A percentile compares a stretch with the other conserved stretches of the same genome.
Conservation (phyloP, 1,139 yeast genomes). For the Diutina catenulata region DNA sequence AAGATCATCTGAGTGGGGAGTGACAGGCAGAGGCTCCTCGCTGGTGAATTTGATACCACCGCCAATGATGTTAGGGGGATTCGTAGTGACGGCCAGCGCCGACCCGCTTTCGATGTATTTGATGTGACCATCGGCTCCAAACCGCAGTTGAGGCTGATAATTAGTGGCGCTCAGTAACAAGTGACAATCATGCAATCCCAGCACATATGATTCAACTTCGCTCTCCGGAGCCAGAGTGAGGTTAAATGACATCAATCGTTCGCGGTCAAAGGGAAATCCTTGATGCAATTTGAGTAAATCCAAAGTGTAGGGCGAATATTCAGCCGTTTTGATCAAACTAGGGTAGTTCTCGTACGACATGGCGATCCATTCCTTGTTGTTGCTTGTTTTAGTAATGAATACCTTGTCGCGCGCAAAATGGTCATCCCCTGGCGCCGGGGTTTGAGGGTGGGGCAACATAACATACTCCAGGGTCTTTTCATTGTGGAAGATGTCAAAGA, state of each 20-base stretch:
- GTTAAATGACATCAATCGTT: neutral
- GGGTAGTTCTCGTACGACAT: conserved; percentile 72
- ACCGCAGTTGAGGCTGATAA: conserved; percentile 1
- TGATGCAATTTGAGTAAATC: conserved; percentile 2
- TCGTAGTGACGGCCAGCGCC: neutral
- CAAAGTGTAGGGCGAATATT: conserved; percentile 39
- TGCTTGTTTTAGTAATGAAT: conserved; percentile 53
- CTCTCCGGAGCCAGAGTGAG: neutral
- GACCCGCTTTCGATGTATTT: no score
- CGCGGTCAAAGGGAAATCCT: neutral
- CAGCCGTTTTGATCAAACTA: conserved; percentile 70
- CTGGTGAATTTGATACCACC: conserved; percentile 1
- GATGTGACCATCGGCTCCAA: neutral
- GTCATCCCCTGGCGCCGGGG: conserved; percentile 28
- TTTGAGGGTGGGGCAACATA: conserved; percentile 59
- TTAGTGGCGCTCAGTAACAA: neutral
- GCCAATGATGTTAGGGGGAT: neutral
- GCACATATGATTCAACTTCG: neutral
- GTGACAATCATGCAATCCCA: conserved; percentile 4
- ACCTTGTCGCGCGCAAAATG: conserved; percentile 17
- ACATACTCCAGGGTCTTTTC: conserved; percentile 27
- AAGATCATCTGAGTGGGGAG: no score
- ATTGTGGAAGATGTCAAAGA: conserved; percentile 50
- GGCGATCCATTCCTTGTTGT: conserved; percentile 72
- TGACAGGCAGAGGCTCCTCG: neutral